Evolutionary conservation across 2,329 filamentous ascomycete genomes (phyloP).

Genomic region (Cladophialophora immunda): DNA sequence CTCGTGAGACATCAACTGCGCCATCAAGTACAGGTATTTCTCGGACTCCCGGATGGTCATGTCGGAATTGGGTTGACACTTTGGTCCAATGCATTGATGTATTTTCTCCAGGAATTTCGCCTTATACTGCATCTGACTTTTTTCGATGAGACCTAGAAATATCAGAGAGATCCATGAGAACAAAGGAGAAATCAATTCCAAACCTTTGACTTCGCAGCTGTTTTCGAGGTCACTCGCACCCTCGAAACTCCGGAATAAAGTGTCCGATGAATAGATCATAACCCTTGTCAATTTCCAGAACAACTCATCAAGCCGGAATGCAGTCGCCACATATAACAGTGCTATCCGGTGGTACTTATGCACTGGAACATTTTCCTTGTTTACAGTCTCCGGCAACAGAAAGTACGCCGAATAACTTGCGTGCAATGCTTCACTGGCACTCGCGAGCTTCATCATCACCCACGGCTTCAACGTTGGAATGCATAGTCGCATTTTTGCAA

Average conservation of each 20-base stretch:
- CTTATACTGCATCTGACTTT: no score
- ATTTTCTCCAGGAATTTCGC: neutral
- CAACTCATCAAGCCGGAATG: neutral
- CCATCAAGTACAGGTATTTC: neutral
- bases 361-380: no score
- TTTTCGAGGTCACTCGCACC: neutral
- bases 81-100: neutral
- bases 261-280: neutral
- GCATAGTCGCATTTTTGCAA: slow-evolving; percentile 7
- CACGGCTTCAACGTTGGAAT: slow-evolving; percentile 5
- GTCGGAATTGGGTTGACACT: no score
- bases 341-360: no score
- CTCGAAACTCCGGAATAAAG: neutral
- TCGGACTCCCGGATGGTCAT: neutral
- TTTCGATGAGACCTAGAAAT: neutral
- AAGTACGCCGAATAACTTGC: neutral
- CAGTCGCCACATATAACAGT: neutral
- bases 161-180: neutral
- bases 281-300: slow-evolving; percentile 1
- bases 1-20: neutral
- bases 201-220: neutral
- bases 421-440: neutral
- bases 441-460: neutral
- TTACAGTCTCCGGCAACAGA: neutral
- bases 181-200: neutral